A percentile compares a stretch with the other conserved stretches of the same genome.
Evolutionary conservation across 805 yeast genomes (phyloP).

Genomic region (Myxozyma melibiosi): DNA sequence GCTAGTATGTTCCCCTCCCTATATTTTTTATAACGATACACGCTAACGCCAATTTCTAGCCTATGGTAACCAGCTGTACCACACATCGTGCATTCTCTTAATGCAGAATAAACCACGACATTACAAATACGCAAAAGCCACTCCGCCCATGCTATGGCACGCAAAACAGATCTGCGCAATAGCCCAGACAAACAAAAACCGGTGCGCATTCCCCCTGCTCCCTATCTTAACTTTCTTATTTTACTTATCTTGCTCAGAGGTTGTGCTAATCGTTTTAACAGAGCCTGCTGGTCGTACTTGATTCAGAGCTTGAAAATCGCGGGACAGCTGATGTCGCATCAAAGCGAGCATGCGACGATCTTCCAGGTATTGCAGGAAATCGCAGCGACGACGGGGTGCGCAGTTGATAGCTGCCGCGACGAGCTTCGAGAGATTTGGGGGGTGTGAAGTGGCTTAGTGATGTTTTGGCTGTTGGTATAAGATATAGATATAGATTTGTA

Average conservation of each 20-base stretch:
- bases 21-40: neutral
- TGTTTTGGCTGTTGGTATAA: neutral
- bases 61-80: constrained; percentile 46
- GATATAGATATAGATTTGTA: neutral
- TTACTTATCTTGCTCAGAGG: neutral
- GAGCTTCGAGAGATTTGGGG: constrained; percentile 27
- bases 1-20: constrained; percentile 34
- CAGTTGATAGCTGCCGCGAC: constrained; percentile 19
- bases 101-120: constrained; percentile 48
- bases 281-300: constrained; percentile 41
- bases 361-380: constrained; percentile 4
- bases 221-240: neutral
- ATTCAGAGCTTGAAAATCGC: constrained; percentile 41
- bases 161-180: constrained; percentile 48
- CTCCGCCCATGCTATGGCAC: constrained; percentile 46
- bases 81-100: constrained; percentile 46
- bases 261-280: neutral
- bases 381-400: constrained; percentile 16
- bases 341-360: constrained; percentile 37
- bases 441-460: neutral
- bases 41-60: constrained; percentile 17
- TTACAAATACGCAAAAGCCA: constrained; percentile 37
- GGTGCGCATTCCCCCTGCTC: constrained; percentile 6
- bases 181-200: constrained; percentile 41
- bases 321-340: constrained; percentile 39